Evolutionary conservation across 768 basidiomycete species (phyloP).

Genomic region (Lactarius tabidus): DNA sequence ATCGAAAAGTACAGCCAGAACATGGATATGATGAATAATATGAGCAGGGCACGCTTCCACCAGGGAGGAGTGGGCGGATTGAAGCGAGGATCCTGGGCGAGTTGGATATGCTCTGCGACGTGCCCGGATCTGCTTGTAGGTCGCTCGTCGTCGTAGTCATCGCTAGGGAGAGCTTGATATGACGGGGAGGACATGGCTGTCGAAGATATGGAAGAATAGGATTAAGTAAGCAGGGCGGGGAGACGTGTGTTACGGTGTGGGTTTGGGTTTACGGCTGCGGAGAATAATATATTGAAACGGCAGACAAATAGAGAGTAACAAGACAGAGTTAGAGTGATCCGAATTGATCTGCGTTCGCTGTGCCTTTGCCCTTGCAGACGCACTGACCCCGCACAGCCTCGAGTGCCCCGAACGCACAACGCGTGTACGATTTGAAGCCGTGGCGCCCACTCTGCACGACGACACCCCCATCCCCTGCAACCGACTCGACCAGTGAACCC

Average conservation of each 20-base stretch:
- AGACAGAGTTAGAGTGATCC: not conserved
- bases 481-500: not conserved
- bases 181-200: conserved; percentile 20
- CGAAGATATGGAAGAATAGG: not conserved
- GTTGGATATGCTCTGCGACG: conserved; percentile 14
- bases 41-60: conserved; percentile 48
- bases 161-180: conserved; percentile 23
- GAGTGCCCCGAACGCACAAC: not conserved
- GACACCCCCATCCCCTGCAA: not conserved
- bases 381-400: not conserved
- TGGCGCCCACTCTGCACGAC: not conserved
- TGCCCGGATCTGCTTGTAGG: conserved; percentile 1
- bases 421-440: not conserved
- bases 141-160: conserved; percentile 13
- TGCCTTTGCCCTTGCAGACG: not conserved
- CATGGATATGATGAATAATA: conserved; percentile 40
- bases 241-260: too few species aligned
- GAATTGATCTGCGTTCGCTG: not conserved
- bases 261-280: too few species aligned
- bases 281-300: too few species aligned
- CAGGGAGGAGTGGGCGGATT: conserved; percentile 46
- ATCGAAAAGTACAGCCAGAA: conserved; percentile 39
- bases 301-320: too few species aligned
- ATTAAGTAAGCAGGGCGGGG: conserved; percentile 10
- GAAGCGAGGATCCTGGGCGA: conserved; percentile 42